Base-by-base conservation (phyloP, 2,329 filamentous ascomycete species). In the Cercospora brassicicola region DNA sequence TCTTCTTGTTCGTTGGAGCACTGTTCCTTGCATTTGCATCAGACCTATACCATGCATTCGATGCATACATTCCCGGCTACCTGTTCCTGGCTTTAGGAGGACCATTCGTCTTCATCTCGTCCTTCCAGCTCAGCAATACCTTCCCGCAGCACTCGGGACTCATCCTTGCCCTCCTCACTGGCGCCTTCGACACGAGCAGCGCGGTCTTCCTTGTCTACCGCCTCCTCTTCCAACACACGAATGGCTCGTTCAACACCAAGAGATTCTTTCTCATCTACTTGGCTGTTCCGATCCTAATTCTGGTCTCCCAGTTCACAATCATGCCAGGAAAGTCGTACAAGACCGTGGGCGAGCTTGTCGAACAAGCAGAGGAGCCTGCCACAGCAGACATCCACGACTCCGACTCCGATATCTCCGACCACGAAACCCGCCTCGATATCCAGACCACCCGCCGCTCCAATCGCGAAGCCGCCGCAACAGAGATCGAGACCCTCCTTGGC, bases 401-500 rank as follows among this genome's bases (percentile, higher is more conserved):
- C 0, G 87, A 89, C 65, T 81, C 84, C 8, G 83, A 85, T 0
- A 83, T 86, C 20, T 78, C 79, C 0, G 82, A 86, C 36, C 84
- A 84, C 4, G 82, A 85, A 7, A 81, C 88, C 68, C 85, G 87
- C 64, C 84, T 86, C 13, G 81, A 84, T 31, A 85, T 85, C 30
- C 86, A 87, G 51, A 86, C 62, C 28, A 64, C 69, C 9, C 68
- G 71, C 48, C 86, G 87, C 65, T 85, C 86, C n/a, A 81, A 85
- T 36, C 87, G 87, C 53, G 87, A 90, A 68, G 85, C 82, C 53
- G 84, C 91, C 53, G 87, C 90, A 28, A 86, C 87, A 36, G 90
- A 93, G 70, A 90, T 95, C 68, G 89, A 91, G 48, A 85, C 87
- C 55, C 84, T 97, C 1, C 83, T 97, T 0, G 91, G 92, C 20